Evolutionary conservation across 306 rosid genomes (phyloP), one percentile per base, ranked within the genome.

Genomic region (Begonia masoniana): DNA sequence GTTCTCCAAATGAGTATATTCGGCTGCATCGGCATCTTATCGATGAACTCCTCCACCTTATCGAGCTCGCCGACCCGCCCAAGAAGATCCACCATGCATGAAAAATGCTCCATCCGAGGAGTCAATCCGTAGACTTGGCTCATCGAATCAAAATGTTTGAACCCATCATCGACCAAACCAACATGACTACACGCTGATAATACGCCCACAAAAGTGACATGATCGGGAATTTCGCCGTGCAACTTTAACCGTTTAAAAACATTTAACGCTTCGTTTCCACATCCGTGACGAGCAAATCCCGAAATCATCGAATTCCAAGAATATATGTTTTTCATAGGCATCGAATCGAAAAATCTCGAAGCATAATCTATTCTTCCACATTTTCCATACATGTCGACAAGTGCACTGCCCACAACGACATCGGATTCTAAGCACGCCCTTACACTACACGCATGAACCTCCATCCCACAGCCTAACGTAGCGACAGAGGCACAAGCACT

Each of bases 301-400:
- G 88, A 84, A 65, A 88, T 78, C 93, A 88, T 79, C 47, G 97
- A 84, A 73, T 88, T 88, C 97, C 97, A 88, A 55, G 97, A 84
- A 62, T 84, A 84, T 14, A 70, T 56, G 57, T 88, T 88, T 68
- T 78, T 82, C 48, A 71, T 10, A 3, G 93, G 82, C 97, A 88
- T 88, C 70, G 64, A 66, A 31, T 82, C 73, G 43, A 88, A 88
- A 69, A 88, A 88, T 61, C 79, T 82, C n/a, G 93, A 79, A 57
- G 97, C 95, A 63, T 88, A 88, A 64, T 79, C 88, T 64, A 88
- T 56, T 65, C 76, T 75, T 68, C 97, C 97, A 53, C 97, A 88
- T 74, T 88, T 88, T 43, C 93, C 74, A 58, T 88, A 88, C 97
- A 88, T 84, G 75, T 84, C 95, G 36, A 84, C 74, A 0, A 88